Evolutionary conservation across 805 yeast genomes (phyloP).

Genomic region (Kluyveromyces nonfermentans): DNA sequence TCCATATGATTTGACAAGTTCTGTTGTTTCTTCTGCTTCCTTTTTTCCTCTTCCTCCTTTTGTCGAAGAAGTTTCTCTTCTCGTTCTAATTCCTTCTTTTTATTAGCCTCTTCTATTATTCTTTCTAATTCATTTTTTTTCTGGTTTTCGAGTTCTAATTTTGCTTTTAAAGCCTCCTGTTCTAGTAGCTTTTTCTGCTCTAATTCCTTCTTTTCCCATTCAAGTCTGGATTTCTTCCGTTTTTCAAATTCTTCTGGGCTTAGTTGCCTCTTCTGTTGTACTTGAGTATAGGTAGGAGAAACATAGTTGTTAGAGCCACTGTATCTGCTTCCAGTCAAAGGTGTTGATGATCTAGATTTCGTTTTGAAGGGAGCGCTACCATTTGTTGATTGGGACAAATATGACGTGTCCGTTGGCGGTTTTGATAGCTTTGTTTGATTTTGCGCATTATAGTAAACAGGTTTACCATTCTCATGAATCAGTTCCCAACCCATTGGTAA

Average conservation of each 20-base stretch:
- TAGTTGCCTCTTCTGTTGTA: slow-evolving; percentile 10
- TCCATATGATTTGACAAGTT: slow-evolving; percentile 14
- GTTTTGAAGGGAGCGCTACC: not conserved
- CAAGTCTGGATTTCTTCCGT: slow-evolving; percentile 22
- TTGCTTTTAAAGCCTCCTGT: slow-evolving; percentile 20
- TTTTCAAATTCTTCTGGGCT: slow-evolving; percentile 25
- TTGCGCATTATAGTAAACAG: slow-evolving; percentile 27
- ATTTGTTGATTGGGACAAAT: not conserved
- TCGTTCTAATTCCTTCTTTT: slow-evolving; percentile 20
- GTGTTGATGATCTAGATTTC: slow-evolving; percentile 5
- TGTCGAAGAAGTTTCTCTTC: slow-evolving; percentile 10
- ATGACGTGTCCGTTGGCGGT: slow-evolving; percentile 21
- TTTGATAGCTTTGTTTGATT: slow-evolving; percentile 21
- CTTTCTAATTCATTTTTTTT: slow-evolving; percentile 25
- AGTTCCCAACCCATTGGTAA: slow-evolving; percentile 30
- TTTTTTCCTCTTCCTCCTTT: slow-evolving; percentile 19
- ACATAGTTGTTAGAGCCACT: slow-evolving; percentile 1
- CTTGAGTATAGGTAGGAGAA: not conserved
- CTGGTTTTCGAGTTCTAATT: slow-evolving; percentile 19
- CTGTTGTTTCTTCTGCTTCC: slow-evolving; percentile 11
- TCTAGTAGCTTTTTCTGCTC: slow-evolving; percentile 14
- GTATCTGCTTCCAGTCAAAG: not conserved
- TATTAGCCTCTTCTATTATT: slow-evolving; percentile 34
- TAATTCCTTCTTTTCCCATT: slow-evolving; percentile 16
- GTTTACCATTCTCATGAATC: slow-evolving; percentile 27